These are phyloP conservation scores for Phytophthora constricta DNA, from an alignment of 352 stramenopile species.

Conservation along the genomic window DNA sequence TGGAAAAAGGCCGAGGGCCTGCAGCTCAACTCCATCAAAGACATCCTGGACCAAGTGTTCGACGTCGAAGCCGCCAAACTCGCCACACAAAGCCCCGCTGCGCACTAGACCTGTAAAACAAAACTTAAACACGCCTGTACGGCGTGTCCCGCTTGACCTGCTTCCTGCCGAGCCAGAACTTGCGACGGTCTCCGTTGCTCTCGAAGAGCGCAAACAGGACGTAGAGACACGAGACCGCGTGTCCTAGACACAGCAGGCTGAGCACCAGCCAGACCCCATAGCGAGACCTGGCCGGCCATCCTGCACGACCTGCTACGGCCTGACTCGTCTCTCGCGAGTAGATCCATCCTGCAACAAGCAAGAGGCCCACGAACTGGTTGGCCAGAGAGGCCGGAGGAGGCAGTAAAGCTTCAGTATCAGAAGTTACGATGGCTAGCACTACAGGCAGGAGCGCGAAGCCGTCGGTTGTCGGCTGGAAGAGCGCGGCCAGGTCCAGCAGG, in stretches of 20 bases:
- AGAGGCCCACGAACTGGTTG: constrained; percentile 60
- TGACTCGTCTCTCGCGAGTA: constrained; percentile 50
- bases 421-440: constrained; percentile 1
- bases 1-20: constrained; percentile 81
- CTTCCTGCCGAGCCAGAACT: constrained; percentile 73
- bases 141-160: constrained; percentile 9
- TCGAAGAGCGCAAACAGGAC: constrained; percentile 74
- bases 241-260: constrained; percentile 54
- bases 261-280: constrained; percentile 33
- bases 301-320: constrained; percentile 8
- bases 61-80: constrained; percentile 42
- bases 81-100: constrained; percentile 5
- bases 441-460: constrained; percentile 48
- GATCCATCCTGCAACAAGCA: constrained; percentile 62
- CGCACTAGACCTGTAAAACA: no score
- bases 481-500: constrained; percentile 63
- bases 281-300: constrained; percentile 20
- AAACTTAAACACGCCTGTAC: constrained; percentile 33
- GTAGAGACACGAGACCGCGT: constrained; percentile 71
- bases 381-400: constrained; percentile 38
- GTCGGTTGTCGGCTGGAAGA: constrained; percentile 34
- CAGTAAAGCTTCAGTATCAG: constrained; percentile 1
- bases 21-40: constrained; percentile 87
- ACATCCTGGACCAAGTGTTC: constrained; percentile 84
- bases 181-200: constrained; percentile 65